phyloP scores from a whole-genome alignment of 1,284 basidiomycete genomes.

The Cutaneotrichosporon spelunceum region DNA sequence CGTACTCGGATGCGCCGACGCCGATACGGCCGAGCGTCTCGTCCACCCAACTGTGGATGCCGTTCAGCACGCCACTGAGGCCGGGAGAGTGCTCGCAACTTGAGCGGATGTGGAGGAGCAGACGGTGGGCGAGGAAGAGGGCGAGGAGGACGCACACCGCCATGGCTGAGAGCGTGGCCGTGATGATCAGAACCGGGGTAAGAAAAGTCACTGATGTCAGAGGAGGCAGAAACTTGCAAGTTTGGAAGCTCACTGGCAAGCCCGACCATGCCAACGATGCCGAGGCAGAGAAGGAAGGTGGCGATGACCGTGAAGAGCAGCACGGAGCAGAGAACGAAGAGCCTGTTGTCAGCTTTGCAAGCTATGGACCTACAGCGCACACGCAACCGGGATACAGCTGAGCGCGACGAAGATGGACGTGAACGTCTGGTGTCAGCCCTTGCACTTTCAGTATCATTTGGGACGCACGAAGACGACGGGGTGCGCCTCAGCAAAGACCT shows the following conservation, averaged over 20 bases:
- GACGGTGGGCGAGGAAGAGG: constrained; percentile 43
- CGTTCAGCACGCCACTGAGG: background rate
- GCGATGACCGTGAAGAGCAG: constrained; percentile 30
- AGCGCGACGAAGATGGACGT: constrained; percentile 36
- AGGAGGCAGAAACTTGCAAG: too few species aligned
- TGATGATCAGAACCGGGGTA: constrained; percentile 39
- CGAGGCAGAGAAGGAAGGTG: constrained; percentile 26
- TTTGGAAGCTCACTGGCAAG: constrained; percentile 29
- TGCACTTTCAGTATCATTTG: too few species aligned
- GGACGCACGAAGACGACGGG: constrained; percentile 42
- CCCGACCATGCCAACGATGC: constrained; percentile 27
- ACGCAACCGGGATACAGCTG: constrained; percentile 33
- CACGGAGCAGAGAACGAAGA: constrained; percentile 27
- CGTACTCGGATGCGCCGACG: constrained; percentile 1
- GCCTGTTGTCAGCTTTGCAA: constrained; percentile 20
- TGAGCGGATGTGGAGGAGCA: constrained; percentile 38
- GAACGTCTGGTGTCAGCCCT: constrained; percentile 32
- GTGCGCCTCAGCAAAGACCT: constrained; percentile 34
- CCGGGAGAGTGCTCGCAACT: background rate
- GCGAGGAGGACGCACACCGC: constrained; percentile 32
- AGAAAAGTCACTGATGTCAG: constrained; percentile 33
- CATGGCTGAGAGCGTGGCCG: constrained; percentile 29
- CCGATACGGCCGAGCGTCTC: constrained; percentile 33
- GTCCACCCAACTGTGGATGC: constrained; percentile 24
- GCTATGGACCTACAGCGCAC: constrained; percentile 31